A percentile compares a stretch with the other conserved stretches of the same genome.
Conservation (phyloP, 1,284 basidiomycete genomes). For the Trichosporon sp. region DNA sequence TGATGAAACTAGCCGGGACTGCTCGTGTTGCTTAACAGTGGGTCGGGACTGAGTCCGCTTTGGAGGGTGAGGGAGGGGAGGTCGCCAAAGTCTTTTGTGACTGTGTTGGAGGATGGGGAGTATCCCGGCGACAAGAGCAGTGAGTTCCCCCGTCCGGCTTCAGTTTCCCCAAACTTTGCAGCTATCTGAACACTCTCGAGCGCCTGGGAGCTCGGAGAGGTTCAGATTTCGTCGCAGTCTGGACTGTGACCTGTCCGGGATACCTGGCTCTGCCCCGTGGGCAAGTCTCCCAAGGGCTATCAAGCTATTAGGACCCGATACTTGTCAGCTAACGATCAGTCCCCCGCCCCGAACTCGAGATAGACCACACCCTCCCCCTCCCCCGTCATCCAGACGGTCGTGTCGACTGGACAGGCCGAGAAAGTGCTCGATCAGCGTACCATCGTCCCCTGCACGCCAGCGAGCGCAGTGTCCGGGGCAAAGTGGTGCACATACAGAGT, state of each 20-base stretch:
- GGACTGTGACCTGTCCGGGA: too few species aligned
- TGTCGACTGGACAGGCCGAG: background rate
- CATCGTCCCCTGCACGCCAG: slow-evolving; percentile 46
- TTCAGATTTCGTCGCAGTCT: too few species aligned
- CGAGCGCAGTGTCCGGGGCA: slow-evolving; percentile 51
- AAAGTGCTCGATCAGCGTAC: background rate
- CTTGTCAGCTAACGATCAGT: too few species aligned
- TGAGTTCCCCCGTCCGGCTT: too few species aligned
- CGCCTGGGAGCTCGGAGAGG: too few species aligned
- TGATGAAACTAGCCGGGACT: slow-evolving; percentile 56
- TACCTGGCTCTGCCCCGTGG: too few species aligned
- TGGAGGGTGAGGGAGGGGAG: slow-evolving; percentile 58
- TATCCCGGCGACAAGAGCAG: background rate
- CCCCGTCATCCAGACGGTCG: background rate
- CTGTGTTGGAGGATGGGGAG: slow-evolving; percentile 58
- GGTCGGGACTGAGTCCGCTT: slow-evolving; percentile 58
- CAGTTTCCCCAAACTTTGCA: too few species aligned
- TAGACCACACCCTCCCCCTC: background rate
- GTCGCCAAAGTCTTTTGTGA: slow-evolving; percentile 60
- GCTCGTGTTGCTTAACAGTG: slow-evolving; percentile 72
- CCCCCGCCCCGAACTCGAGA: background rate
- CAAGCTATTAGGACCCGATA: too few species aligned
- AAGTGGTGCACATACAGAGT: slow-evolving; percentile 75
- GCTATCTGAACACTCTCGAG: too few species aligned
- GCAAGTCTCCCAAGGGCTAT: too few species aligned